These are phyloP conservation scores for Coprinellus micaceus DNA, from an alignment of 768 basidiomycete genomes.

Conservation along the genomic window DNA sequence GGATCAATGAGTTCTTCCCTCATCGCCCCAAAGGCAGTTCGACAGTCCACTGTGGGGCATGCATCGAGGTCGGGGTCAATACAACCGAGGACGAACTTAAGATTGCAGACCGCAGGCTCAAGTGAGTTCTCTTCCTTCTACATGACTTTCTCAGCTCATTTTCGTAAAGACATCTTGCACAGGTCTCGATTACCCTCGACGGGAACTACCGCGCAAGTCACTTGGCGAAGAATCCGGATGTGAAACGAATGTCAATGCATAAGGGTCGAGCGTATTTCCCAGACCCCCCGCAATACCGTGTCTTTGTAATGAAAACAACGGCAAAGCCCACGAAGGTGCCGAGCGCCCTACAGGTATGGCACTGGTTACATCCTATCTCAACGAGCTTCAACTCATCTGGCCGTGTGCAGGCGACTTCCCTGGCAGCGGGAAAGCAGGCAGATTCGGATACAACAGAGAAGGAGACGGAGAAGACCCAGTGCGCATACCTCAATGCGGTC, in stretches of 20 bases:
- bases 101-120: background rate
- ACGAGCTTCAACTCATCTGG: no score
- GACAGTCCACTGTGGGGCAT: slow-evolving; percentile 15
- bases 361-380: background rate
- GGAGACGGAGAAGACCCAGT: slow-evolving; percentile 22
- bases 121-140: background rate
- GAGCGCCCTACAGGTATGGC: background rate
- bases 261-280: slow-evolving; percentile 20
- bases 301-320: background rate
- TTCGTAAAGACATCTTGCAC: slow-evolving; percentile 19
- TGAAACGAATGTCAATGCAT: slow-evolving; percentile 12
- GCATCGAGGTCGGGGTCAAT: slow-evolving; percentile 7
- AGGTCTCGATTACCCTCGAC: slow-evolving; percentile 18
- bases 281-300: background rate
- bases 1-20: slow-evolving; percentile 15
- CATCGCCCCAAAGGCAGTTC: slow-evolving; percentile 16
- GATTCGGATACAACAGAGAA: no score
- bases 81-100: background rate
- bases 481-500: slow-evolving; percentile 21
- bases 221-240: slow-evolving; percentile 19
- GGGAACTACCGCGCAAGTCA: slow-evolving; percentile 22
- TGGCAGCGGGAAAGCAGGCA: no score
- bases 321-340: background rate
- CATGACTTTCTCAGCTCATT: background rate
- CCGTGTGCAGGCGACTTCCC: no score